phyloP scores from a whole-genome alignment of 2,329 filamentous ascomycete species.

The Teratosphaeria pseudoeucalypti region DNA sequence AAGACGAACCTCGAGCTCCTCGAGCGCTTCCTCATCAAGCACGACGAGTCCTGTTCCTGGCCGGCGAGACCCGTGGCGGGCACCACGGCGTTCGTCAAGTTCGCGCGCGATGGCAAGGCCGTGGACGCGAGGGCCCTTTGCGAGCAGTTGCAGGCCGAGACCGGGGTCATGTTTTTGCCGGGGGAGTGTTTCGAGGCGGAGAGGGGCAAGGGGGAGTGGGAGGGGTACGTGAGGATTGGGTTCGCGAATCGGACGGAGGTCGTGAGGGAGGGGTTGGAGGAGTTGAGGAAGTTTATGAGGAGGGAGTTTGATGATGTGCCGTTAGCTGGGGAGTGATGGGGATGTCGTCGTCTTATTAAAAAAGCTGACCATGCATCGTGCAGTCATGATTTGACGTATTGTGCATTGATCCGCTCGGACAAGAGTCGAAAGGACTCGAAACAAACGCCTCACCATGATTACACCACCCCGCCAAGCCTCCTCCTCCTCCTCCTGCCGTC shows the following conservation, averaged over 20 bases:
- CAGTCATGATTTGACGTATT: not conserved
- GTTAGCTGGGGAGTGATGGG: not conserved
- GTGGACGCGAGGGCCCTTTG: constrained; percentile 68
- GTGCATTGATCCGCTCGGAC: too few species aligned
- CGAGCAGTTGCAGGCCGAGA: constrained; percentile 54
- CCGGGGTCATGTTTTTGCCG: constrained; percentile 64
- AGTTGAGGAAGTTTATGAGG: constrained; percentile 44
- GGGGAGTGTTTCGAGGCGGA: constrained; percentile 37
- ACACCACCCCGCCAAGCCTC: too few species aligned
- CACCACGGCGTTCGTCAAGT: constrained; percentile 68
- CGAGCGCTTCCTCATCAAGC: constrained; percentile 55
- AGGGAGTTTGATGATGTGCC: constrained; percentile 45
- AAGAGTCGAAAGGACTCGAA: too few species aligned
- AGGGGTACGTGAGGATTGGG: constrained; percentile 66
- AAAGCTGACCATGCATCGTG: not conserved
- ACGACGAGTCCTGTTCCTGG: constrained; percentile 57
- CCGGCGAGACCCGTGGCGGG: constrained; percentile 60
- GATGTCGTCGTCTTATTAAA: not conserved
- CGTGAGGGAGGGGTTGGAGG: constrained; percentile 54
- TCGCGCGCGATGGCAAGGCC: constrained; percentile 49
- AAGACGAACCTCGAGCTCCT: constrained; percentile 56
- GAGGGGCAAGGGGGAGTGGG: constrained; percentile 59
- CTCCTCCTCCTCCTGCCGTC: too few species aligned
- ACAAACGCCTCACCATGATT: too few species aligned
- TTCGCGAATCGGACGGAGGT: constrained; percentile 63